Evolutionary conservation across 2,329 filamentous ascomycete species (phyloP), one percentile per base, ranked within the genome.

Genomic region (Xylariomycetidae sp.): DNA sequence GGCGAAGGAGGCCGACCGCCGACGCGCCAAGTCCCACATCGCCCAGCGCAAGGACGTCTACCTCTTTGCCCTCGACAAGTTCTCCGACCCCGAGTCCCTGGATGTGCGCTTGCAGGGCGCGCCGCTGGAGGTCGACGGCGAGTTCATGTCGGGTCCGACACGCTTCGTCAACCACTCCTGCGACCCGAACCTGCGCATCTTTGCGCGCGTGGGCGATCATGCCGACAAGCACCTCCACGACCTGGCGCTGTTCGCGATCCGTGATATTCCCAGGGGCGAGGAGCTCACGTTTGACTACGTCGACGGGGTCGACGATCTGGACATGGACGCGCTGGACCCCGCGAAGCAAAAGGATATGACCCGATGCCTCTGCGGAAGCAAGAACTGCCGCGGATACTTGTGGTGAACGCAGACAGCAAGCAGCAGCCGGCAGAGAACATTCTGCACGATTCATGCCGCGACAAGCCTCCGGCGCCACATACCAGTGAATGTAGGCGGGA

Each of bases 111-210:
- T 82, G 0, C 64, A 67, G 4, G 71, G 68, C 0, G 61, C 70
- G 5, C 68, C 76, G 12, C 59, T 82, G 4, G 76, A 79, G 43
- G 71, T 79, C 0, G 78, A 80, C 36, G 86, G 86, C 9, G 80
- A 89, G 54, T 83, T 82, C 54, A 77, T 81, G 65, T 84, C 85
- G 1, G 84, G 84, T 0, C 82, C 84, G 0, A 85, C 83, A 0
- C 74, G 85, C 3, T 92, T 90, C 57, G 83, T 90, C 55, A 92
- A 92, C 48, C 85, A 92, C 55, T 83, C 76, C 2, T 90, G 85
- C 54, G 74, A 85, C 4, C 85, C 85, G 0, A 90, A 89, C 49
- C 71, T 87, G 50, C 70, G 82, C 10, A 85, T 88, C 39, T 90
- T 89, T 57, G 84, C 82, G 0, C 76, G 86, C 1, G 82, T 85